Percentiles rank a stretch among this genome's conserved stretches.
Conservation (phyloP, 2,329 filamentous ascomycete genomes). For the Scytalidium sp. region DNA sequence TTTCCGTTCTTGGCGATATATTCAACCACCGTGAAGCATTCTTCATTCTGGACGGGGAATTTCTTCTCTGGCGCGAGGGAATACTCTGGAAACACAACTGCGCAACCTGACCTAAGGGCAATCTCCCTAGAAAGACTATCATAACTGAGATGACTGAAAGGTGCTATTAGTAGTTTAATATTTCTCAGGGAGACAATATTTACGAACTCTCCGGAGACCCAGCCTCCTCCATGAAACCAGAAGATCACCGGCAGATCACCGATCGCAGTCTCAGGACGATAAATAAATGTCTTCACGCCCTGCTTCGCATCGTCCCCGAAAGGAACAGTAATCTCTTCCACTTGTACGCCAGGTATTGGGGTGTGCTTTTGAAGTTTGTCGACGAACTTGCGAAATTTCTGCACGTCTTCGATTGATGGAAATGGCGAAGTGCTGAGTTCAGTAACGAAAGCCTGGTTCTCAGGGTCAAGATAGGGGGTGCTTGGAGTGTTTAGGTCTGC, state of each 20-base stretch:
- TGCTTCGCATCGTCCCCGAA: not conserved
- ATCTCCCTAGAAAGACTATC: not conserved
- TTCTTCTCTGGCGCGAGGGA: not conserved
- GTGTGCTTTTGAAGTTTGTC: not conserved
- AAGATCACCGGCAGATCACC: not conserved
- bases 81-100: not conserved
- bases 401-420: not conserved
- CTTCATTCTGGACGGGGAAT: not conserved
- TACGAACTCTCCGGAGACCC: not conserved
- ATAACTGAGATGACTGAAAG: not conserved
- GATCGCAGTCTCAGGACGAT: not conserved
- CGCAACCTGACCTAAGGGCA: not conserved
- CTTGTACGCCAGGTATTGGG: not conserved
- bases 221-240: not conserved
- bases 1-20: not conserved
- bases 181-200: not conserved
- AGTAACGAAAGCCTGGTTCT: not conserved
- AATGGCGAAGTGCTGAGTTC: not conserved
- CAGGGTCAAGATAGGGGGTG: not conserved
- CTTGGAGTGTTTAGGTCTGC: not conserved
- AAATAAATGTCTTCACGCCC: not conserved
- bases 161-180: not conserved
- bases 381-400: not conserved
- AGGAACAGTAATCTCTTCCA: not conserved
- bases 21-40: not conserved